These are phyloP conservation scores for Penicillium sp. DNA, from an alignment of 2,329 filamentous ascomycete species.

Conservation along the genomic window DNA sequence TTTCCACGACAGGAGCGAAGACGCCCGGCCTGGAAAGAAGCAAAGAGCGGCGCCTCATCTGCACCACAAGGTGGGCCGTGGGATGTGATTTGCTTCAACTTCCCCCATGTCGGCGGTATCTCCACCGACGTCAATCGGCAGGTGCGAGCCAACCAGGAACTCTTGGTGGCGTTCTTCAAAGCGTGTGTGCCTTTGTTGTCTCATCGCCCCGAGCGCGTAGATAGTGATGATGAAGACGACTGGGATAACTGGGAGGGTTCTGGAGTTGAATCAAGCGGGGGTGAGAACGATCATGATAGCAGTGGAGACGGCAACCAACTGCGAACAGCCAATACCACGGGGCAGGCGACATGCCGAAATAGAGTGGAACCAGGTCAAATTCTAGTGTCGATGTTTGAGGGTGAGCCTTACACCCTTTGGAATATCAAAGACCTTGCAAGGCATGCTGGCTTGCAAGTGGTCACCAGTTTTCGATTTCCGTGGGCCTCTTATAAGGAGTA, in stretches of 20 bases:
- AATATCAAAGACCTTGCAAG: constrained; percentile 80
- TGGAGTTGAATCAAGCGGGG: too few species aligned
- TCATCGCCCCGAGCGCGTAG: too few species aligned
- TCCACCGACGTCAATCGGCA: constrained; percentile 90
- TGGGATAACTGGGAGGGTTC: constrained; percentile 23
- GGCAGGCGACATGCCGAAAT: too few species aligned
- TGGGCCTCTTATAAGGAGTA: constrained; percentile 42
- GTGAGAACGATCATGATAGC: too few species aligned
- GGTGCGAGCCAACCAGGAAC: constrained; percentile 74
- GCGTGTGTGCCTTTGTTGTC: constrained; percentile 37
- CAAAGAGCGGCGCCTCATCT: constrained; percentile 2
- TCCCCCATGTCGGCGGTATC: constrained; percentile 88
- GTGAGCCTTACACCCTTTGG: constrained; percentile 90
- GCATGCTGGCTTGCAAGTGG: constrained; percentile 47
- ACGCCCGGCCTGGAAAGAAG: constrained; percentile 23
- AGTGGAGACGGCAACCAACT: too few species aligned
- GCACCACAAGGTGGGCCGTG: constrained; percentile 45
- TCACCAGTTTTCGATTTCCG: constrained; percentile 42
- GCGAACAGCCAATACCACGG: too few species aligned
- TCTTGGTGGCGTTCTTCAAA: constrained; percentile 44
- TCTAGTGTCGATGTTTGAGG: constrained; percentile 82
- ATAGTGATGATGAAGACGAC: too few species aligned
- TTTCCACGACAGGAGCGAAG: constrained; percentile 26
- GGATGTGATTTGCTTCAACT: constrained; percentile 86
- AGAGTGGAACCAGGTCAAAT: constrained; percentile 47